phyloP scores from a whole-genome alignment of 495 filamentous ascomycete genomes.

The Extremus antarcticus region DNA sequence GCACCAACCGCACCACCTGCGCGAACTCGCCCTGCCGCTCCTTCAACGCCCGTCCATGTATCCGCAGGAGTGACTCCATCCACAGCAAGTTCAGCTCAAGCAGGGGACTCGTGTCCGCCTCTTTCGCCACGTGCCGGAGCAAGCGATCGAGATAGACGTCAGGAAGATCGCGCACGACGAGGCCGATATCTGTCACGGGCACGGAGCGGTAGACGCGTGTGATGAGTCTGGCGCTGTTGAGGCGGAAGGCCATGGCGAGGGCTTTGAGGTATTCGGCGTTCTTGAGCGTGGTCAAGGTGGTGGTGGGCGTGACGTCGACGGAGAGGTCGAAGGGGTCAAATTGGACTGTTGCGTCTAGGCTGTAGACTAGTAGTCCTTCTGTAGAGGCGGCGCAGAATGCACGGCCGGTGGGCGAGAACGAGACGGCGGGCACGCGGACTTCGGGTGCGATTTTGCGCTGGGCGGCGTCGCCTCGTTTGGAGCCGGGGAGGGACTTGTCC shows the following conservation, averaged over 20 bases:
- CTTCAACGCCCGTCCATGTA: conserved; percentile 72
- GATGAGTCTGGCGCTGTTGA: conserved; percentile 70
- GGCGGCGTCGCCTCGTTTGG: conserved; percentile 73
- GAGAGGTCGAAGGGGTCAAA: conserved; percentile 97
- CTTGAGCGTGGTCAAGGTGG: conserved; percentile 61
- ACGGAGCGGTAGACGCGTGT: conserved; percentile 75
- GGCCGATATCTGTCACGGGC: conserved; percentile 60
- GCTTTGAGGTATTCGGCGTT: conserved; percentile 81
- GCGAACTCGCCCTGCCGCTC: conserved; percentile 66
- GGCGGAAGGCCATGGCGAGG: conserved; percentile 89
- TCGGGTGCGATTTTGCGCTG: conserved; percentile 64
- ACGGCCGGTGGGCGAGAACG: conserved; percentile 78
- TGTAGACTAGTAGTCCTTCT: conserved; percentile 87
- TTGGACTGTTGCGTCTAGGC: conserved; percentile 58
- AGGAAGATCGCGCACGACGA: conserved; percentile 71
- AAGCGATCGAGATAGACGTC: conserved; percentile 74
- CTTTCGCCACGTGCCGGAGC: conserved; percentile 71
- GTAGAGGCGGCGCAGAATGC: conserved; percentile 92
- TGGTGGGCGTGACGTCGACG: conserved; percentile 76
- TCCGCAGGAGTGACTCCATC: conserved; percentile 74
- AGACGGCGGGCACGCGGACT: conserved; percentile 73
- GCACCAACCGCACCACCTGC: conserved; percentile 67
- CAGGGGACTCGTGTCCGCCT: conserved; percentile 82
- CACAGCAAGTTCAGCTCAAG: conserved; percentile 88
- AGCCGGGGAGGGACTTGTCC: conserved; percentile 76